These are phyloP conservation scores for Parastagonospora avenae DNA, from an alignment of 2,329 filamentous ascomycete genomes.

Conservation along the genomic window DNA sequence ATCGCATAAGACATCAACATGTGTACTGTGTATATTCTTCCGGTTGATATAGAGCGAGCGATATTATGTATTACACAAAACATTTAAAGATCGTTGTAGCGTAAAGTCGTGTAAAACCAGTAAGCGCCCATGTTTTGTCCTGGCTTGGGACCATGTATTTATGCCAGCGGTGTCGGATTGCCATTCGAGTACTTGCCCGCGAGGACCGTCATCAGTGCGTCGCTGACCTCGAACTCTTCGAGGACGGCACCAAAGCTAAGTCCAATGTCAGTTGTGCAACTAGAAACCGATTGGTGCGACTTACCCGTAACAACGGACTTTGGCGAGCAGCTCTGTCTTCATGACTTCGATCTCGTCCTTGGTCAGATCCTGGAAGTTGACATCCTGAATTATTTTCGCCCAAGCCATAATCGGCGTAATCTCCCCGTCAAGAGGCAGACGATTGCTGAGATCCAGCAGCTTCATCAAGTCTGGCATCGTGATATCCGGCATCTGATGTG, in stretches of 20 bases:
- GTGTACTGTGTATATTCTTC: conserved; percentile 2
- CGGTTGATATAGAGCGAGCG: conserved; percentile 16
- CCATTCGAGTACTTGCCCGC: conserved; percentile 57
- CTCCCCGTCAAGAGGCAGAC: conserved; percentile 82
- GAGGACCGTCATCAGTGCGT: conserved; percentile 75
- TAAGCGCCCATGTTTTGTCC: background rate
- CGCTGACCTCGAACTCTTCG: conserved; percentile 75
- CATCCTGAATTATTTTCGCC: conserved; percentile 71
- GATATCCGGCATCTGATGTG: conserved; percentile 75
- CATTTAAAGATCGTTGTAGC: conserved; percentile 2
- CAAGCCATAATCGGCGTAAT: conserved; percentile 97
- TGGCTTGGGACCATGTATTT: conserved; percentile 8
- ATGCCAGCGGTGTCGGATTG: conserved; percentile 11
- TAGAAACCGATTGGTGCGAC: conserved; percentile 43
- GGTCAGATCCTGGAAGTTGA: conserved; percentile 67
- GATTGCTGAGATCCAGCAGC: conserved; percentile 81
- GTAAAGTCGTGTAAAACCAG: conserved; percentile 4
- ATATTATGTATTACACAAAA: conserved; percentile 29
- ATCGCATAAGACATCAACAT: background rate
- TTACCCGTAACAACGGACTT: conserved; percentile 92
- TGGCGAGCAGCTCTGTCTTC: conserved; percentile 74
- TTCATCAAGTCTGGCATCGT: conserved; percentile 77
- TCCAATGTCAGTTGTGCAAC: conserved; percentile 8
- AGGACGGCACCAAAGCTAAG: conserved; percentile 69
- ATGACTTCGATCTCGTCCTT: conserved; percentile 72